Base-by-base conservation (phyloP, 257 asterid species). In the Primulina huaijiensis region DNA sequence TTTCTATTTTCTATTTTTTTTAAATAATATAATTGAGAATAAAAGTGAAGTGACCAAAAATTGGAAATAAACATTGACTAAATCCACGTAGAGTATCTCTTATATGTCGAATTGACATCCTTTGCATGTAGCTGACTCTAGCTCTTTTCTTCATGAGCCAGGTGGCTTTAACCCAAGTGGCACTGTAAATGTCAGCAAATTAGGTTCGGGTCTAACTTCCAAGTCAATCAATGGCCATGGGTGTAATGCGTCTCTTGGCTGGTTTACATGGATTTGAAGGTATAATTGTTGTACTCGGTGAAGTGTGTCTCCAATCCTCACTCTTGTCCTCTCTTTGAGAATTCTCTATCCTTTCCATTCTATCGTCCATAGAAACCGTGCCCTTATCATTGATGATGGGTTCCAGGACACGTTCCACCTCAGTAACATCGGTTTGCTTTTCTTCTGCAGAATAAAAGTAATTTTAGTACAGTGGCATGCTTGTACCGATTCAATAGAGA, bases 211-310 rank as follows among this genome's bases (percentile, higher is more conserved):
- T 23, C 25, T 23, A 23, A 23, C 25, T 23, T 23, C 25, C 3
- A 43, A 70, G 62, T 81, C 71, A 89, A 80, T 86, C 89, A 20
- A 92, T 79, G 56, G 89, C 89, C 84, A 92, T 81, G 6, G 98
- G 98, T 12, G 94, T 89, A 20, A 92, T 89, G 70, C 96, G 95
- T 73, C 87, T 85, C 85, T 83, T 92, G 34, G 90, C 65, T 64
- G 87, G 76, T 77, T 85, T 83, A 65, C 57, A 73, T 38, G 86
- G 72, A 35, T 67, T 68, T 30, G 77, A 61, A 72, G 83, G 69
- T 38, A 82, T 76, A 21, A 65, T 75, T 23, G 64, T 38, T 59
- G 74, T 59, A 73, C 77, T 65, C 50, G 83, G 76, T 35, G 85
- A 65, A 31, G 81, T 78, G 69, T 76, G 82, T 63, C 77, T 75